Evolutionary conservation across 768 basidiomycete genomes (phyloP), one percentile per base, ranked within the genome.

Genomic region (Gymnopilus junonius): DNA sequence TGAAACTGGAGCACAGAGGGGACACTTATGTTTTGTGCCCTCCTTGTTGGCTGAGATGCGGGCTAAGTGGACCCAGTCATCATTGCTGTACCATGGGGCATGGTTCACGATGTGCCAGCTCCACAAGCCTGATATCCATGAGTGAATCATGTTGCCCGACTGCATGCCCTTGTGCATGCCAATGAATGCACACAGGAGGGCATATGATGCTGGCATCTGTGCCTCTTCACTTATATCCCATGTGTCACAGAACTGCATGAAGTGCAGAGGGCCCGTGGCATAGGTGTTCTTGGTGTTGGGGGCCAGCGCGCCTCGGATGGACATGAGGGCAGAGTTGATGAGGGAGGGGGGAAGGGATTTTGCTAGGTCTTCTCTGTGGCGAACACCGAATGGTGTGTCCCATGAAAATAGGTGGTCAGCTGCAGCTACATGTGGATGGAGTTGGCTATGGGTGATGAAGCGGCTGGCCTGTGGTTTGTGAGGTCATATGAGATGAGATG

Each of bases 181-280:
- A 12, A 67, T 55, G 29, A 81, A 82, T 12, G 68, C 67, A 0
- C 72, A 42, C 2, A 82, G 63, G 5, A 80, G 70, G 12, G 65
- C 17, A 8, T 74, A 65, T 3, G 67, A 69, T 0, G 75, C 79
- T 1, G 75, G 80, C 74, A 78, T 80, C 11, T 68, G 70, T 2
- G 43, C 54, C 8, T 20, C 56, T 57, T 80, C 76, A 0, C 73
- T 51, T 5, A 82, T 74, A 2, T 55, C 6, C 1, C 64, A 23
- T 2, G 40, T 34, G 55, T 83, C 73, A 43, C 79, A 80, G 62
- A 76, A 82, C 59, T 81, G 75, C 0, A 67, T 73, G 68, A 76
- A 82, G 1, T 70, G 63, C 0, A 77, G 70, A 0, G 78, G 61
- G 14, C 79, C 77, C 1, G 77, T 73, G 8, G 70, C 76, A 59